A percentile compares a stretch with the other conserved stretches of the same genome.
These are phyloP conservation scores for Coprinellus micaceus DNA, from an alignment of 768 basidiomycete genomes.

Conservation along the genomic window DNA sequence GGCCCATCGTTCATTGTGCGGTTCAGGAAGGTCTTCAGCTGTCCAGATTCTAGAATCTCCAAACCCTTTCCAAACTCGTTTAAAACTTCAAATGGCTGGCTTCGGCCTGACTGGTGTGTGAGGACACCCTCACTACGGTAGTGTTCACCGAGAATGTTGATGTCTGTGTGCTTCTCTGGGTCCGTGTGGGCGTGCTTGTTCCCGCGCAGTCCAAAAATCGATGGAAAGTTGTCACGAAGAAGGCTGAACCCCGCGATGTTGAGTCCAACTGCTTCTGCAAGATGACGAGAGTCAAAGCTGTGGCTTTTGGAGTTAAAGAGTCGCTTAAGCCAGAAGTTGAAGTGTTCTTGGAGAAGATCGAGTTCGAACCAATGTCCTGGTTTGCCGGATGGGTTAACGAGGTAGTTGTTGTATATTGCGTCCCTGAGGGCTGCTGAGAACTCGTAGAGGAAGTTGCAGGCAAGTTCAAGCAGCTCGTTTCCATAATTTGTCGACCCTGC, in stretches of 20 bases:
- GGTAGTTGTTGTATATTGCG: slow-evolving; percentile 15
- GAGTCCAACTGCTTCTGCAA: background rate
- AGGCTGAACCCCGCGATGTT: background rate
- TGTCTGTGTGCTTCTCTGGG: background rate
- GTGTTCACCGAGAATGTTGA: background rate
- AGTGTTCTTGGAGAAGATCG: slow-evolving; percentile 18
- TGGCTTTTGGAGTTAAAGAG: slow-evolving; percentile 5
- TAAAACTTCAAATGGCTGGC: slow-evolving; percentile 4
- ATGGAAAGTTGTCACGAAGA: background rate
- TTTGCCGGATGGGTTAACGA: slow-evolving; percentile 15
- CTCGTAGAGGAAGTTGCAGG: slow-evolving; percentile 16
- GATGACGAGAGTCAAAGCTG: background rate
- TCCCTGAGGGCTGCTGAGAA: slow-evolving; percentile 4
- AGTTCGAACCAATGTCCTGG: slow-evolving; percentile 11
- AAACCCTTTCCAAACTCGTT: slow-evolving; percentile 9
- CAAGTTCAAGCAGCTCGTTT: slow-evolving; percentile 18
- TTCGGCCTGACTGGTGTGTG: background rate
- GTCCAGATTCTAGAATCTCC: background rate
- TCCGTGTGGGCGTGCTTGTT: background rate
- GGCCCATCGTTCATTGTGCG: slow-evolving; percentile 2
- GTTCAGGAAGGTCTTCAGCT: background rate
- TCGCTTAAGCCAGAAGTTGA: slow-evolving; percentile 15
- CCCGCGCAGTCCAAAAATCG: background rate
- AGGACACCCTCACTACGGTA: background rate
- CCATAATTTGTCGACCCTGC: slow-evolving; percentile 16